Evolutionary conservation across 2,329 filamentous ascomycete species (phyloP), one percentile per base, ranked within the genome.

Genomic region (Beauveria caledonica): DNA sequence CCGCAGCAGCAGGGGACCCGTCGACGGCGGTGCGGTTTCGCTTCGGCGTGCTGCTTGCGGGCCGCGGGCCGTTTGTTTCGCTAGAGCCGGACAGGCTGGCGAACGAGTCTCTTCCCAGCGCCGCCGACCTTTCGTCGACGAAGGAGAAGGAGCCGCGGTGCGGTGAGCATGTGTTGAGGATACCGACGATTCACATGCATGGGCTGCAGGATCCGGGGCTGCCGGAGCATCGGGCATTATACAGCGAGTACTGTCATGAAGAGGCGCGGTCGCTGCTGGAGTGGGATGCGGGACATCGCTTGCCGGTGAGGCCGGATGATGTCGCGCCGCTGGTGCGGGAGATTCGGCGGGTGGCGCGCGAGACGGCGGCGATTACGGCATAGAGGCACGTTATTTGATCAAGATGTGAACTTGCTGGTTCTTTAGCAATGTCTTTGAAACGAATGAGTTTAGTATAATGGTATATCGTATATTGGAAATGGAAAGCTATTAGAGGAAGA

Each of bases 281-380:
- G 70, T 92, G 89, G 89, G 81, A 89, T 61, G 89, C 87, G 0
- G 80, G 78, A 1, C 89, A 93, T 70, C 75, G 89, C 6, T 76
- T 93, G 53, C 87, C 88, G 2, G 79, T 92, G 62, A 89, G 88
- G 76, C 76, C 74, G 23, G 74, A 72, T 33, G 88, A 92, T 71
- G 86, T 92, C 3, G 76, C 82, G n/a, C 62, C 63, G 19, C 65
- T 75, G 3, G 62, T 64, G 19, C 57, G 51, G 0, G 55, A 64
- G 15, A 71, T 74, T 2, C 36, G 50, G 5, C 33, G 56, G 25
- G 36, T 58, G 17, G 56, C 45, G 3, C 23, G 39, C 2, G 56
- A 49, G n/a, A 58, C 56, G 17, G 23, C 39, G 46, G 17, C 46
- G 6, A n/a, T 33, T 13, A 33, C 11, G 29, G 29, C 29, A 33